Conservation (phyloP, 345 rosid species). For the Brassica cretica region DNA sequence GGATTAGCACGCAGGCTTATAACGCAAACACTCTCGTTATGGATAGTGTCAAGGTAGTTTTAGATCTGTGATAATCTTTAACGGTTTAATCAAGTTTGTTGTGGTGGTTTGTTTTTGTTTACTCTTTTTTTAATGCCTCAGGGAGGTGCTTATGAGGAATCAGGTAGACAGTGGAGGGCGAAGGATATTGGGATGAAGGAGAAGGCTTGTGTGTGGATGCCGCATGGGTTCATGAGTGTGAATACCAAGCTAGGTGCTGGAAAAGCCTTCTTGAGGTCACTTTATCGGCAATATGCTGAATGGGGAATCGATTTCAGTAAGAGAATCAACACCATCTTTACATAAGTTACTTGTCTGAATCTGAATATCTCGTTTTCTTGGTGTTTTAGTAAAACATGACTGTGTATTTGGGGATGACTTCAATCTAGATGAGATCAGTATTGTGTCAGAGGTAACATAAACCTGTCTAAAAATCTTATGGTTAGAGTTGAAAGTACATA, state of each 20-base stretch:
- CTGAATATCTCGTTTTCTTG: constrained; percentile 15
- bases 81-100: not conserved
- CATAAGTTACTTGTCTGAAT: not conserved
- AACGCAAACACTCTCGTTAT: constrained; percentile 74
- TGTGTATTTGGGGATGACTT: constrained; percentile 84
- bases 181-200: constrained; percentile 79
- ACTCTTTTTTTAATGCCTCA: constrained; percentile 15
- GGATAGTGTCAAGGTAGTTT: constrained; percentile 55
- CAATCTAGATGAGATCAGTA: constrained; percentile 61
- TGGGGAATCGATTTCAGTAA: constrained; percentile 99
- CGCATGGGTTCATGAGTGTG: constrained; percentile 87
- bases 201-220: constrained; percentile 93
- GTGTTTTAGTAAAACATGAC: constrained; percentile 71
- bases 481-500: not conserved
- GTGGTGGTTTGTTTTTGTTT: constrained; percentile 4
- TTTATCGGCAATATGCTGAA: constrained; percentile 74
- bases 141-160: constrained; percentile 68
- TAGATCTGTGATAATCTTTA: not conserved
- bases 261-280: constrained; percentile 83
- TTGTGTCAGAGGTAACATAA: constrained; percentile 62
- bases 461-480: constrained; percentile 1
- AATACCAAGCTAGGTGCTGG: constrained; percentile 74
- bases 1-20: constrained; percentile 87
- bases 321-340: not conserved
- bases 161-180: constrained; percentile 67